These are phyloP conservation scores for Pseudoperonospora humuli DNA, from an alignment of 352 stramenopile genomes.

Conservation along the genomic window DNA sequence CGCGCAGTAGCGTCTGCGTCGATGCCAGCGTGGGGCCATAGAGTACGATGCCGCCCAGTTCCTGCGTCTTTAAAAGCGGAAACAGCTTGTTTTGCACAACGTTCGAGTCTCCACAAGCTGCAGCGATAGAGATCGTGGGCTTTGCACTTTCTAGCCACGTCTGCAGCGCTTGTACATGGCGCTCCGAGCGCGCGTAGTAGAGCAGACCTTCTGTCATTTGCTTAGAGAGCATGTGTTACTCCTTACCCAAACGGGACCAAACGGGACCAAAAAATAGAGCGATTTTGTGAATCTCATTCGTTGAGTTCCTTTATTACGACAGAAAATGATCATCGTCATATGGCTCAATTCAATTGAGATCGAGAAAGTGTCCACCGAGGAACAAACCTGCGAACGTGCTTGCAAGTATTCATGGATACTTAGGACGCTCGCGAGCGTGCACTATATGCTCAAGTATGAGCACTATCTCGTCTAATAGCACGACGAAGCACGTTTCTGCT, in stretches of 20 bases:
- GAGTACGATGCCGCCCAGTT: slow-evolving; percentile 64
- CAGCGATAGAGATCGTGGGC: slow-evolving; percentile 17
- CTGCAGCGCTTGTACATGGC: slow-evolving; percentile 59
- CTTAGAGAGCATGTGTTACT: slow-evolving; percentile 24
- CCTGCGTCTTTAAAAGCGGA: slow-evolving; percentile 46
- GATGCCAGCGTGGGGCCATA: slow-evolving; percentile 61
- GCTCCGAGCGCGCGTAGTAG: slow-evolving; percentile 69
- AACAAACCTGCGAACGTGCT: too few relatives aligned
- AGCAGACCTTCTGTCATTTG: slow-evolving; percentile 62
- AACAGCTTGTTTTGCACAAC: slow-evolving; percentile 42
- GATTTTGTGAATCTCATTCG: slow-evolving; percentile 2
- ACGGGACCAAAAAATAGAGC: slow-evolving; percentile 3
- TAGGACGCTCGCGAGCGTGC: too few relatives aligned
- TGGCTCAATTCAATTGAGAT: too few relatives aligned
- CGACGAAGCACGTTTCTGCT: slow-evolving; percentile 6
- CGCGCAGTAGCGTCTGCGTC: slow-evolving; percentile 79
- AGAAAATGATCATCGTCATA: too few relatives aligned
- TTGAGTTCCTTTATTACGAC: background rate
- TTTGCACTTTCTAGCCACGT: slow-evolving; percentile 40
- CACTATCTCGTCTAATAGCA: slow-evolving; percentile 21
- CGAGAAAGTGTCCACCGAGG: too few relatives aligned
- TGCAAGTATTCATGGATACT: too few relatives aligned
- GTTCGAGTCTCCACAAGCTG: slow-evolving; percentile 18
- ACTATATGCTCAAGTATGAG: background rate
- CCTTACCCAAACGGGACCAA: slow-evolving; percentile 6